Percentiles rank a stretch among this genome's conserved stretches.
These are phyloP conservation scores for Drosera capensis DNA, from an alignment of 148 eudicot species.

Conservation along the genomic window DNA sequence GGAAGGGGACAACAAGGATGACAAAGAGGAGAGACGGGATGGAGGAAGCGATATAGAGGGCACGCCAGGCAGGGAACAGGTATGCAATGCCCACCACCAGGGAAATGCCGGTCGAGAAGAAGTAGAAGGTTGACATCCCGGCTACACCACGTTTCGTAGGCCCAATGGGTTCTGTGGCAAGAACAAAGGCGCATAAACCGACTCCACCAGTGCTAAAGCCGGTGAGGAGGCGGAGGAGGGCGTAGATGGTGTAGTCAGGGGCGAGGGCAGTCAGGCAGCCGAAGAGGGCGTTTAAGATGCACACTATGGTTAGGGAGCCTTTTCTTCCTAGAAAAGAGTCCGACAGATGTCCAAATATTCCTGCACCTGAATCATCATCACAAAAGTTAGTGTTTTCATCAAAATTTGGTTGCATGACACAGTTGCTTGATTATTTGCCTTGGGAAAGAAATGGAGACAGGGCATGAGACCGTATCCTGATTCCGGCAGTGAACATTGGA, in stretches of 20 bases:
- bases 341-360: conserved; percentile 76
- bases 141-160: conserved; percentile 59
- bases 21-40: conserved; percentile 59
- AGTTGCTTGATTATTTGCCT: no score
- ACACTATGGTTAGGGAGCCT: conserved; percentile 51
- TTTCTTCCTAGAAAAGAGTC: conserved; percentile 66
- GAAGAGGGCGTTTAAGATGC: conserved; percentile 41
- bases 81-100: conserved; percentile 55
- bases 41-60: conserved; percentile 55
- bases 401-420: no score
- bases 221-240: conserved; percentile 42
- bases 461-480: no score
- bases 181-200: conserved; percentile 71
- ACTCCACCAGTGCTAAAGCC: conserved; percentile 78
- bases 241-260: conserved; percentile 36
- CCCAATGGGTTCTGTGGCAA: conserved; percentile 75
- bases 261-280: conserved; percentile 55
- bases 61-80: conserved; percentile 48
- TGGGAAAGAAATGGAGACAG: no score
- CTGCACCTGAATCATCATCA: conserved; percentile 72
- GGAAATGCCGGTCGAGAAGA: conserved; percentile 67
- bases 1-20: conserved; percentile 21
- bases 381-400: no score
- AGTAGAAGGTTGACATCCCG: conserved; percentile 89
- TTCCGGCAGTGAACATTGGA: no score